phyloP scores from a whole-genome alignment of 805 yeast species.

The Teunomyces funiuensis region DNA sequence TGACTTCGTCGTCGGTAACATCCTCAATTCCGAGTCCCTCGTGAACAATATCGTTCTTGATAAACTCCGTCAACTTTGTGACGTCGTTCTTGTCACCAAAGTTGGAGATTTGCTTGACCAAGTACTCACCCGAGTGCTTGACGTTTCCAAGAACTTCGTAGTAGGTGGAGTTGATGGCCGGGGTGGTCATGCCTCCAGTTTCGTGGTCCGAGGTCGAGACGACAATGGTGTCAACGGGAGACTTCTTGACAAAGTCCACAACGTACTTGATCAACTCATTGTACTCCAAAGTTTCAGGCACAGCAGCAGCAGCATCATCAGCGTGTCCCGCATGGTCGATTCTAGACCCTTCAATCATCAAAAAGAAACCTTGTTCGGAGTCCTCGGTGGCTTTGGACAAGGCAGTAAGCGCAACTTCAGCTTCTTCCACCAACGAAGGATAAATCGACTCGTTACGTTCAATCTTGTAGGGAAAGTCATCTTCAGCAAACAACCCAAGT shows the following conservation, averaged over 20 bases:
- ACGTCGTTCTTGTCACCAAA: slow-evolving; percentile 23
- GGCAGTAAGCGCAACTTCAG: slow-evolving; percentile 69
- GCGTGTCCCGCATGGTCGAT: slow-evolving; percentile 95
- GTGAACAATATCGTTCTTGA: slow-evolving; percentile 55
- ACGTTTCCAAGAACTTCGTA: slow-evolving; percentile 74
- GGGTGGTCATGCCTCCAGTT: slow-evolving; percentile 88
- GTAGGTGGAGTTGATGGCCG: slow-evolving; percentile 84
- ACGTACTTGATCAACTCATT: slow-evolving; percentile 80
- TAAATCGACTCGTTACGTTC: slow-evolving; percentile 62
- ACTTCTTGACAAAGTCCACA: slow-evolving; percentile 60
- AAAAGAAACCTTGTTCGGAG: slow-evolving; percentile 80
- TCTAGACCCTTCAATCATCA: slow-evolving; percentile 87
- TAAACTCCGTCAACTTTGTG: slow-evolving; percentile 38
- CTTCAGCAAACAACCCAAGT: slow-evolving; percentile 70
- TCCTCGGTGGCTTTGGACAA: slow-evolving; percentile 65
- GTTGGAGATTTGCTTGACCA: slow-evolving; percentile 47
- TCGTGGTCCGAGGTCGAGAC: slow-evolving; percentile 92
- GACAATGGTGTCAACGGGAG: slow-evolving; percentile 74
- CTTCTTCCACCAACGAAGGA: slow-evolving; percentile 82
- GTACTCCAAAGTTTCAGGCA: slow-evolving; percentile 83
- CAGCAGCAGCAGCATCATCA: slow-evolving; percentile 94
- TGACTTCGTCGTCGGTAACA: slow-evolving; percentile 51
- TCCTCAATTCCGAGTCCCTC: slow-evolving; percentile 65
- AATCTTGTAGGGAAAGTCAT: slow-evolving; percentile 80
- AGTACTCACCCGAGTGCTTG: slow-evolving; percentile 74